Evolutionary conservation across 2,329 filamentous ascomycete genomes (phyloP), one percentile per base, ranked within the genome.

Genomic region (Chrysosporium queenslandicum): DNA sequence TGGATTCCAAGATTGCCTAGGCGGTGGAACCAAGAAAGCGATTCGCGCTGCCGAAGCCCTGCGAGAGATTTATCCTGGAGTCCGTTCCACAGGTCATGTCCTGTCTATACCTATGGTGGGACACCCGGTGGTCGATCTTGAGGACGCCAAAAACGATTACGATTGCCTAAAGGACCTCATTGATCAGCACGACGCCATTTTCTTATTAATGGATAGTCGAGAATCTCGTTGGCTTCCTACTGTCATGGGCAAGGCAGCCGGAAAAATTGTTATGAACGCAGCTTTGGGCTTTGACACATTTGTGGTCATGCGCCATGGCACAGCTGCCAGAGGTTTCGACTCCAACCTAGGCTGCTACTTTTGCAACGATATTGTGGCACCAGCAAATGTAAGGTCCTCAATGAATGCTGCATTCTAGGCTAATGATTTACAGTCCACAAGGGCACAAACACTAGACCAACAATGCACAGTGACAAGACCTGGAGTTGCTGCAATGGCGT

Each of bases 381-480:
- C 92, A 20, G 85, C 85, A 56, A 88, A 97, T 72, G 90, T 94
- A 73, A 81, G 85, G 77, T 32, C 39, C 39, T 58, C 66, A 54
- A 68, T 55, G 53, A 49, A 40, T 52, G 25, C 47, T 12, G 25
- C 45, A 57, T 61, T 52, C 60, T 9, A 25, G 14, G 18, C 40
- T 39, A 30, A 40, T 30, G 25, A 14, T 53, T 32, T 40, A 34
- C 46, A 62, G 87, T 95, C 89, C 2, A 79, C 95, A 64, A 95
- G 91, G 68, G 89, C 95, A 63, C 87, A 90, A 60, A 97, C 92
- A 0, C 81, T 98, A 9, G 92, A 98, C 66, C 92, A 98, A 67
- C 92, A 97, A 70, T 98, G 92, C 69, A 98, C 92, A 0, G 92
- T 98, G 18, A 98, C 92, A 2, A 82, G 92, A 8, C 92, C 92